Percentiles rank a stretch among this genome's conserved stretches.
Conservation (phyloP, 495 filamentous ascomycete species). For the Haplographium delicatum region DNA sequence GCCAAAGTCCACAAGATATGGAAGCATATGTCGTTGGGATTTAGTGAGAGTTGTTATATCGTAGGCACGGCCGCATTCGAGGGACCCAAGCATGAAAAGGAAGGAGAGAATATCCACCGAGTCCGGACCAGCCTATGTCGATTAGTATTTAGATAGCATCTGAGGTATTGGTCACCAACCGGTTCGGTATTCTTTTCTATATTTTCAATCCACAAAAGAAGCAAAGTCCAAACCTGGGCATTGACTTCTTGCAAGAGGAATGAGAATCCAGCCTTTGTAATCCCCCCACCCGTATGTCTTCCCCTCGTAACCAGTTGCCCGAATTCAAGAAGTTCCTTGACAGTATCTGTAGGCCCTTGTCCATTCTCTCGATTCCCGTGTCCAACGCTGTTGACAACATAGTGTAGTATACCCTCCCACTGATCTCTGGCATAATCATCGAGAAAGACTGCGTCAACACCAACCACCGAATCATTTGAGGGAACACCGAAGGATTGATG, state of each 20-base stretch:
- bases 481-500: constrained; percentile 89
- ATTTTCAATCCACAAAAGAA: constrained; percentile 88
- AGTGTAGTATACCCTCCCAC: constrained; percentile 94
- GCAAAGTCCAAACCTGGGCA: constrained; percentile 90
- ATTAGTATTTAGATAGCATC: constrained; percentile 23
- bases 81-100: constrained; percentile 88
- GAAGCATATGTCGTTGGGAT: constrained; percentile 79
- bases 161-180: constrained; percentile 20
- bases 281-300: constrained; percentile 52
- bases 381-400: constrained; percentile 67
- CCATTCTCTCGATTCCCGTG: constrained; percentile 30
- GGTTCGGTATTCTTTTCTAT: constrained; percentile 75
- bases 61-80: constrained; percentile 88
- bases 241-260: constrained; percentile 94
- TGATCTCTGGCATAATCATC: constrained; percentile 82
- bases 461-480: constrained; percentile 51
- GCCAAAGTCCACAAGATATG: constrained; percentile 82
- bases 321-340: constrained; percentile 71
- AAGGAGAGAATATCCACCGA: constrained; percentile 91
- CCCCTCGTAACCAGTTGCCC: constrained; percentile 72
- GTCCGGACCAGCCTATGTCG: constrained; percentile 61
- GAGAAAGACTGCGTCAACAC: constrained; percentile 62
- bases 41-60: constrained; percentile 71
- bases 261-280: constrained; percentile 88
- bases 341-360: constrained; percentile 62